Conservation (phyloP, 164 flowering plant species). For the Vitis rotundifolia region DNA sequence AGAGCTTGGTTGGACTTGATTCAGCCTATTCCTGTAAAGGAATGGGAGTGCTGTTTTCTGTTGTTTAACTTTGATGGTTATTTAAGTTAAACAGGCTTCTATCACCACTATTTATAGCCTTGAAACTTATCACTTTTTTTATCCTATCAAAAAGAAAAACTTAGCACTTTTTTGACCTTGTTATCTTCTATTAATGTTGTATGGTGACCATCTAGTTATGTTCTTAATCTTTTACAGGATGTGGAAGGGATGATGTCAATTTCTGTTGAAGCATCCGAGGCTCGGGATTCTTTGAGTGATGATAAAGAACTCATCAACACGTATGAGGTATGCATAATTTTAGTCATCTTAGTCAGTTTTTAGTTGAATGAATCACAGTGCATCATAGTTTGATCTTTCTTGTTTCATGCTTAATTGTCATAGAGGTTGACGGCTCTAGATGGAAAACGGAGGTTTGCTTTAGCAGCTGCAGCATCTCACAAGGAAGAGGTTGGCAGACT, state of each 20-base stretch:
- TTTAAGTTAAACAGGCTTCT: too few relatives aligned
- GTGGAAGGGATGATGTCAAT: constrained; percentile 99
- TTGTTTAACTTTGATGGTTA: too few relatives aligned
- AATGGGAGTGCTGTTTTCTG: too few relatives aligned
- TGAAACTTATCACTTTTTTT: too few relatives aligned
- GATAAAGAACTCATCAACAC: constrained; percentile 93
- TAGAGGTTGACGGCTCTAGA: constrained; percentile 97
- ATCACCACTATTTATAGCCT: too few relatives aligned
- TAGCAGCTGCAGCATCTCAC: constrained; percentile 96
- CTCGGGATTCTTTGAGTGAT: constrained; percentile 83
- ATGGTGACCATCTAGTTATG: not conserved
- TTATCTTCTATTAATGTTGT: not conserved
- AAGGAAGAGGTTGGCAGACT: constrained; percentile 94
- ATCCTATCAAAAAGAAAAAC: not conserved
- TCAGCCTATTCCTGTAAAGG: too few relatives aligned
- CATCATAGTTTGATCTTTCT: not conserved
- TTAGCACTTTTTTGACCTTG: not conserved
- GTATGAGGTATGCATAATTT: constrained; percentile 64
- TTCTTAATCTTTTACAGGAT: constrained; percentile 56
- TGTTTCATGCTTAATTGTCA: constrained; percentile 12
- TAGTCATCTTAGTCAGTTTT: not conserved
- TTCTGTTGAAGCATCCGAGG: constrained; percentile 96
- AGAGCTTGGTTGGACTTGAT: too few relatives aligned
- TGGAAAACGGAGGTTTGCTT: constrained; percentile 97
- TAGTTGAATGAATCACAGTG: not conserved